Evolutionary conservation across 2,329 filamentous ascomycete species (phyloP).

Genomic region (Alternaria arborescens): DNA sequence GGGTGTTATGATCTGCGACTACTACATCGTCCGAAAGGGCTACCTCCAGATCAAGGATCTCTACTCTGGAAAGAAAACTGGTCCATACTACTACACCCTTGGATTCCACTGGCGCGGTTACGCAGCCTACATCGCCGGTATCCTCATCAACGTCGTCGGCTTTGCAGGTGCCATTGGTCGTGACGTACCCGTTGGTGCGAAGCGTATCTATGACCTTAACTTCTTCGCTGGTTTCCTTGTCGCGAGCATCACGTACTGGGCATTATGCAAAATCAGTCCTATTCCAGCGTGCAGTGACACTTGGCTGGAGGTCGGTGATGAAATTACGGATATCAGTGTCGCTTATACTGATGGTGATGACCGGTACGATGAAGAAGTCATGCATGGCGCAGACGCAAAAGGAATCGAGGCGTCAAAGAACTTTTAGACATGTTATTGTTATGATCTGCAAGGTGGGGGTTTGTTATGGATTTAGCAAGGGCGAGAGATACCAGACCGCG

Average conservation of each 20-base stretch:
- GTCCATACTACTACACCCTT: conserved; percentile 76
- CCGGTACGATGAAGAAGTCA: conserved; percentile 39
- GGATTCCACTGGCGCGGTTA: conserved; percentile 88
- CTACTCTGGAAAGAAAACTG: conserved; percentile 73
- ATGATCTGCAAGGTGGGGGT: not conserved
- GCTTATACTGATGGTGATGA: conserved; percentile 39
- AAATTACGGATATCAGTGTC: conserved; percentile 38
- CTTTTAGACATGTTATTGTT: conserved; percentile 11
- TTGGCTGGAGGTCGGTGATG: conserved; percentile 78
- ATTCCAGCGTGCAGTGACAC: conserved; percentile 75
- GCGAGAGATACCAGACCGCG: conserved; percentile 18
- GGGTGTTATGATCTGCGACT: conserved; percentile 88
- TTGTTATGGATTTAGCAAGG: not conserved
- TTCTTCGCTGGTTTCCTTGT: conserved; percentile 88
- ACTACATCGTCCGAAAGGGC: conserved; percentile 84
- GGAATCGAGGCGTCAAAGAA: conserved; percentile 20
- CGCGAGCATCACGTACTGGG: conserved; percentile 72
- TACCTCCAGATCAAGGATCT: conserved; percentile 81
- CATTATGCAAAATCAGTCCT: conserved; percentile 73
- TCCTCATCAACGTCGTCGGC: conserved; percentile 89
- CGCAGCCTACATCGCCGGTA: conserved; percentile 80
- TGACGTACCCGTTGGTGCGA: conserved; percentile 77
- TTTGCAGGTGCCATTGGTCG: conserved; percentile 83
- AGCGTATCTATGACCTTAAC: conserved; percentile 89
- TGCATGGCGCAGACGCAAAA: conserved; percentile 31